Evolutionary conservation across 1,284 basidiomycete genomes (phyloP), one percentile per base, ranked within the genome.

Genomic region (Veloporphyrellus conicus): DNA sequence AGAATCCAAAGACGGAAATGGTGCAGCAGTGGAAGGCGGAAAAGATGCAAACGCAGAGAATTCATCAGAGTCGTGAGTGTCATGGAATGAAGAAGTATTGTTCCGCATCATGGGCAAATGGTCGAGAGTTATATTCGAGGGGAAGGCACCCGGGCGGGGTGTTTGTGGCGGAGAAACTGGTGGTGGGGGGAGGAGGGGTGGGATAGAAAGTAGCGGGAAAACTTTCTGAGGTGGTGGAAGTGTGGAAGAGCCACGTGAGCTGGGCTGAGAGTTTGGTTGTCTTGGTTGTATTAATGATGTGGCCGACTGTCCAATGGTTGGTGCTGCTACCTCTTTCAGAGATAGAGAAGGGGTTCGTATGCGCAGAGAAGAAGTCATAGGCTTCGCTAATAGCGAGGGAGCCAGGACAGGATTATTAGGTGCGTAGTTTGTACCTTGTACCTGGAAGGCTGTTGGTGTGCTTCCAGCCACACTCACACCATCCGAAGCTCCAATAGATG

Each of bases 101-200:
- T 19, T 39, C 38, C 14, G 45, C 14, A 25, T 38, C 23, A 29
- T 36, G 34, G 40, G 47, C 35, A 49, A 49, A 18, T 49, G 19
- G 2, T 22, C 32, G 16, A 43, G 16, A 25, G 36, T 27, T 8
- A 38, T 18, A 1, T 27, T 25, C 15, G 50, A 16, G 14, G 48
- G 34, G 3, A 48, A 35, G 9, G 25, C 16, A 38, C 29, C 27
- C 22, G 59, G 61, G 18, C 62, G 54, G 16, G 66, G 66, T 11
- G 66, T 64, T 36, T 61, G 63, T 15, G 64, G 55, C 19, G 64
- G 62, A 25, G 63, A 67, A 42, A 58, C 19, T 3, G 54, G 56
- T 28, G 64, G 66, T n/a, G 63, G 63, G 1, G 62, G 60, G 2
- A 67, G 60, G 23, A 63, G 62, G 11, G 64, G 52, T 10, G 61